Percentiles rank a stretch among this genome's conserved stretches.
phyloP scores from a whole-genome alignment of 805 yeast species.

The Yamadazyma phyllophila region DNA sequence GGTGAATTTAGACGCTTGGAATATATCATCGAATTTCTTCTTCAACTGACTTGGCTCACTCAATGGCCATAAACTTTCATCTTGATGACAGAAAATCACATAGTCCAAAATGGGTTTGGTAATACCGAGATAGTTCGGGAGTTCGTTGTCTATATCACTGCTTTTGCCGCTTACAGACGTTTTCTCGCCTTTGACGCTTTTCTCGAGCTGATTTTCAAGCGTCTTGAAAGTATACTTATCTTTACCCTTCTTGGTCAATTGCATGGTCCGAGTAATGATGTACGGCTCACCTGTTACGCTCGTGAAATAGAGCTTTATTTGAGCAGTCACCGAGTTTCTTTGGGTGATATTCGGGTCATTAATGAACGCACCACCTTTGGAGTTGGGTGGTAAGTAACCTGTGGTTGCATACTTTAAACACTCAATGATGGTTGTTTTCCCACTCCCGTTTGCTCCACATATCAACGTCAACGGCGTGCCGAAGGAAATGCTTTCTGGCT shows the following conservation, averaged over 20 bases:
- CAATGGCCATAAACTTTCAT: conserved; percentile 94
- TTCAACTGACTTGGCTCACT: conserved; percentile 87
- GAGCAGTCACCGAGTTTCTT: conserved; percentile 79
- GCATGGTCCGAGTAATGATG: conserved; percentile 86
- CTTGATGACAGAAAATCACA: conserved; percentile 96
- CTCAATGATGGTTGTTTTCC: conserved; percentile 94
- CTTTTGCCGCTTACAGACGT: conserved; percentile 77
- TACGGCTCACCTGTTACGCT: conserved; percentile 70
- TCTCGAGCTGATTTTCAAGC: conserved; percentile 81
- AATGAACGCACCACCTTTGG: conserved; percentile 93
- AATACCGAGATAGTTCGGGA: conserved; percentile 84
- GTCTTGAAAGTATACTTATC: conserved; percentile 70
- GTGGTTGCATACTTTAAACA: conserved; percentile 92
- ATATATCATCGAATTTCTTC: conserved; percentile 93
- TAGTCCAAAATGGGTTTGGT: conserved; percentile 84
- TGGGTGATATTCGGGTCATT: conserved; percentile 86
- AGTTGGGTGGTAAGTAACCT: conserved; percentile 93
- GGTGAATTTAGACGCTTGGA: conserved; percentile 91
- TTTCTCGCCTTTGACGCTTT: conserved; percentile 62
- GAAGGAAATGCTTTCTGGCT: conserved; percentile 82
- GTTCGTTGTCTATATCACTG: conserved; percentile 76
- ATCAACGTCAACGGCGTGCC: conserved; percentile 88
- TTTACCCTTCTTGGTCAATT: conserved; percentile 53
- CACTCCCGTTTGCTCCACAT: conserved; percentile 95
- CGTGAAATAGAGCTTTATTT: conserved; percentile 82